Evolutionary conservation across 306 rosid genomes (phyloP).

Genomic region (Crataegus laevigata): DNA sequence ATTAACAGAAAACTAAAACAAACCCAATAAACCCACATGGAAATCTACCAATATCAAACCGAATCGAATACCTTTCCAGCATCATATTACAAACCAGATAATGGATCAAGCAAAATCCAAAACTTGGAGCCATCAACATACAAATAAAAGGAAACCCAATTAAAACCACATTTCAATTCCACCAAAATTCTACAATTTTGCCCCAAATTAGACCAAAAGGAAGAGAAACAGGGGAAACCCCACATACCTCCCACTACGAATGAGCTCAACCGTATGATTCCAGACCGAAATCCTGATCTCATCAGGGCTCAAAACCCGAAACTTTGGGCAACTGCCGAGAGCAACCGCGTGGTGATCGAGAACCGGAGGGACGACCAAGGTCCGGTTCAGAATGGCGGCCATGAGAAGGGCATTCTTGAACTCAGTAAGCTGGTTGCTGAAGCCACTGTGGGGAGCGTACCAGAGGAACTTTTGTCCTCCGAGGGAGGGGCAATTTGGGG

Average conservation of each 20-base stretch:
- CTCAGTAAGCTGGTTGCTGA: constrained; percentile 83
- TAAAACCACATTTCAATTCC: neutral
- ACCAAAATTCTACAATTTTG: neutral
- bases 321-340: constrained; percentile 88
- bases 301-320: constrained; percentile 42
- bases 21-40: constrained; percentile 1
- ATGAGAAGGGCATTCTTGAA: constrained; percentile 60
- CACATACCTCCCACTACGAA: constrained; percentile 45
- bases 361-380: constrained; percentile 69
- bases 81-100: neutral
- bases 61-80: neutral
- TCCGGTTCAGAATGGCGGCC: constrained; percentile 71
- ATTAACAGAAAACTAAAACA: neutral
- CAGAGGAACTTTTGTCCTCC: constrained; percentile 50
- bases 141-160: neutral
- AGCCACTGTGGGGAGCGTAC: constrained; percentile 90
- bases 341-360: constrained; percentile 84
- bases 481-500: constrained; percentile 34
- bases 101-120: neutral
- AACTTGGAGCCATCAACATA: neutral
- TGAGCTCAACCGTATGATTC: constrained; percentile 66
- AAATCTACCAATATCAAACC: neutral
- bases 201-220: neutral
- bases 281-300: constrained; percentile 63
- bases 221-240: neutral